A percentile compares a stretch with the other conserved stretches of the same genome.
Evolutionary conservation across 805 yeast genomes (phyloP).

Genomic region (Pichia nakasei): DNA sequence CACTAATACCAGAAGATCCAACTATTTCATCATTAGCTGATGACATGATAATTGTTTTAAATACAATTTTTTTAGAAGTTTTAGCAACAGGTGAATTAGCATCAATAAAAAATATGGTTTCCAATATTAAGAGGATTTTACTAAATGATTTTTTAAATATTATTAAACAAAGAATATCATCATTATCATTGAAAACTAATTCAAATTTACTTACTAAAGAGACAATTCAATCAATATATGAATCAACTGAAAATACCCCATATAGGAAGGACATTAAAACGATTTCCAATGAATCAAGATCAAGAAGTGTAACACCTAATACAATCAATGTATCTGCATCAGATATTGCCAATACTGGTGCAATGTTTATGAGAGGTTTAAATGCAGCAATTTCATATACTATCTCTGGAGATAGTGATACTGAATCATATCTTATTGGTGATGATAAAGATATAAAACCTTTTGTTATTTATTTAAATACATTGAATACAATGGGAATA

Average conservation of each 20-base stretch:
- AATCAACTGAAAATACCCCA: background rate
- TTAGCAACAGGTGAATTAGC: conserved; percentile 63
- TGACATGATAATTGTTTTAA: conserved; percentile 68
- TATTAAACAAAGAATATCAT: conserved; percentile 37
- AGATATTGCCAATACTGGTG: conserved; percentile 18
- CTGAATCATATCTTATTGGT: conserved; percentile 13
- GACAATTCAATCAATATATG: conserved; percentile 13
- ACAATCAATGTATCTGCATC: conserved; percentile 27
- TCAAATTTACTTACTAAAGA: conserved; percentile 18
- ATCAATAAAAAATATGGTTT: conserved; percentile 46
- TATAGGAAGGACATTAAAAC: background rate
- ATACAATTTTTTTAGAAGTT: conserved; percentile 54
- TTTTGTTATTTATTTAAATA: conserved; percentile 63
- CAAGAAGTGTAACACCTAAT: conserved; percentile 9
- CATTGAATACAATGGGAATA: conserved; percentile 52
- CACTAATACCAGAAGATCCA: conserved; percentile 41
- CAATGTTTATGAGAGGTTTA: conserved; percentile 32
- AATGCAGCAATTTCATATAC: conserved; percentile 28
- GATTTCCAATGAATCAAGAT: conserved; percentile 1
- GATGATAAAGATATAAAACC: conserved; percentile 34
- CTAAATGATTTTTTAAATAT: conserved; percentile 58
- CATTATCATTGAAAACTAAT: conserved; percentile 32
- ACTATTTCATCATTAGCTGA: conserved; percentile 82
- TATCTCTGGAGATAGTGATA: conserved; percentile 34
- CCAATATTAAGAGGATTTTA: conserved; percentile 48